Evolutionary conservation across 2,329 filamentous ascomycete genomes (phyloP), one percentile per base, ranked within the genome.

Genomic region (Malbranchea zuffiana): DNA sequence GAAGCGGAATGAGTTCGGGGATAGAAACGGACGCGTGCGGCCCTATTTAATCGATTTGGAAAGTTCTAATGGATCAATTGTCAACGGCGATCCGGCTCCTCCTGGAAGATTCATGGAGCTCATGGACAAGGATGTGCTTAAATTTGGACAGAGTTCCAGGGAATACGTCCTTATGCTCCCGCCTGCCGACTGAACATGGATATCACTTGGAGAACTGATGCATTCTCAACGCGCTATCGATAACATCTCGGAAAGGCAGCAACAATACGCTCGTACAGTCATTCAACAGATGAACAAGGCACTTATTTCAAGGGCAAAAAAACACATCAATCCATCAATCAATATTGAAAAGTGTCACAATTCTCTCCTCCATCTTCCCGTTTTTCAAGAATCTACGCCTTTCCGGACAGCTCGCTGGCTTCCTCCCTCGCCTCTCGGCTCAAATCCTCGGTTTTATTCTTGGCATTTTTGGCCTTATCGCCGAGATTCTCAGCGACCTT

Each of bases 151-250:
- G 42, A 94, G 85, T 55, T 81, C 82, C 41, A 75, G 86, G 50
- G 90, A 98, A 61, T 98, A 96, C 59, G 85, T 98, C n/a, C 60
- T 96, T 42, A 90, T 96, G 83, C 70, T 95, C 41, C 72, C 74
- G 19, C 60, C 61, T 16, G 47, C 56, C 21, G 49, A 44, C 26
- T 44, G 41, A 47, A 10, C 23, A 25, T 23, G n/a, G n/a, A n/a
- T n/a, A n/a, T n/a, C n/a, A n/a, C n/a, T n/a, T n/a, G n/a, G n/a
- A n/a, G n/a, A n/a, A n/a, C n/a, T n/a, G n/a, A n/a, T n/a, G n/a
- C n/a, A n/a, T n/a, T n/a, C n/a, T n/a, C n/a, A n/a, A n/a, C n/a
- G n/a, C n/a, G n/a, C n/a, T n/a, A n/a, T n/a, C n/a, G n/a, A n/a
- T n/a, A n/a, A n/a, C n/a, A n/a, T n/a, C n/a, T n/a, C n/a, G n/a